Evolutionary conservation across 768 basidiomycete species (phyloP).

Genomic region (Paxillus ammoniavirescens): DNA sequence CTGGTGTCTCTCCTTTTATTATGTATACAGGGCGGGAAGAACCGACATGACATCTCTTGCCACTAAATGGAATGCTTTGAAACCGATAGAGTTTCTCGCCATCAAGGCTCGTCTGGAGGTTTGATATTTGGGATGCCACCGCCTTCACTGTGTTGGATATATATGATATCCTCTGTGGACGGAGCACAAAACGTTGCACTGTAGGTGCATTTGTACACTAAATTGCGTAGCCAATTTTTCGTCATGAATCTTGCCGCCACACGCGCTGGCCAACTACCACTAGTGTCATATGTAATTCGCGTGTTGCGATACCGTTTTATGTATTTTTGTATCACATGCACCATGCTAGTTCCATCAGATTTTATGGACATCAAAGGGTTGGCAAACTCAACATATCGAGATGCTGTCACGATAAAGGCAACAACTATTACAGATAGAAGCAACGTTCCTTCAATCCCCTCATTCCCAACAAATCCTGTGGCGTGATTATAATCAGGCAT

Average conservation of each 20-base stretch:
- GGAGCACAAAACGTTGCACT: conserved; percentile 1
- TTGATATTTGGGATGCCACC: conserved; percentile 29
- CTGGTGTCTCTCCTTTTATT: neutral
- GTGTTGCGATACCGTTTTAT: too few species aligned
- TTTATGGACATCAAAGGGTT: neutral
- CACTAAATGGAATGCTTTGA: conserved; percentile 47
- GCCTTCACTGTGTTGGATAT: conserved; percentile 17
- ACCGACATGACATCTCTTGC: conserved; percentile 52
- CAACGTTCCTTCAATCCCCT: conserved; percentile 79
- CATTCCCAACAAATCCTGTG: conserved; percentile 75
- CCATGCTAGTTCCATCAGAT: neutral
- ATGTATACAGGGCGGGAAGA: conserved; percentile 47
- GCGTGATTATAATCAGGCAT: conserved; percentile 4
- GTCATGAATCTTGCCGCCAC: too few species aligned
- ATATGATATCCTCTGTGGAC: conserved; percentile 15
- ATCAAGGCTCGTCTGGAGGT: conserved; percentile 57
- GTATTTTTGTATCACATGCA: neutral
- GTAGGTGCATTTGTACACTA: neutral
- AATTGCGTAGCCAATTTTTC: too few species aligned
- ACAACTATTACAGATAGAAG: conserved; percentile 59
- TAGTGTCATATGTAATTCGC: too few species aligned
- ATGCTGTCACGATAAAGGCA: neutral
- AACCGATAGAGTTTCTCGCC: conserved; percentile 49
- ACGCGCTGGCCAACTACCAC: too few species aligned
- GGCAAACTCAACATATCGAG: neutral